Conservation (phyloP, 371 early-diverging fungal species). For the Mycotypha africana region DNA sequence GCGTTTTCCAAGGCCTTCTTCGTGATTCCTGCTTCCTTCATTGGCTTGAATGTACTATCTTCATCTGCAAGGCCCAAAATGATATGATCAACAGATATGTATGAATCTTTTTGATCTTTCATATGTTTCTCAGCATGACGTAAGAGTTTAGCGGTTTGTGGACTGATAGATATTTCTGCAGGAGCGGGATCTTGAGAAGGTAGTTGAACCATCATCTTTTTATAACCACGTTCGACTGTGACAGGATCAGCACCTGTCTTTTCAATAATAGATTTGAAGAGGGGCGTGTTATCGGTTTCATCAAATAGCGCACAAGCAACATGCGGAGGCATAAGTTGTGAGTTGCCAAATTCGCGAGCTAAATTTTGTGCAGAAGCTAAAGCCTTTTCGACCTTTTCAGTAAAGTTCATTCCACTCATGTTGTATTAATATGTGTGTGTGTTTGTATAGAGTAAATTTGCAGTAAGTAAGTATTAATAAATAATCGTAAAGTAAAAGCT, state of each 20-base stretch:
- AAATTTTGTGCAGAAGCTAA: slow-evolving; percentile 61
- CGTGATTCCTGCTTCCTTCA: slow-evolving; percentile 67
- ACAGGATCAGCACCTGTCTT: slow-evolving; percentile 81
- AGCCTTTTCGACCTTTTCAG: slow-evolving; percentile 82
- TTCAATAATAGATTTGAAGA: slow-evolving; percentile 67
- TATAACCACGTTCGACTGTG: slow-evolving; percentile 71
- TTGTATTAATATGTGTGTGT: not conserved
- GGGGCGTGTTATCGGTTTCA: slow-evolving; percentile 54
- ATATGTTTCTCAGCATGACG: slow-evolving; percentile 67
- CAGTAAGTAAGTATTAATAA: too few relatives aligned
- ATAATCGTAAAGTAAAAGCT: too few relatives aligned
- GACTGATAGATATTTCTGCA: slow-evolving; percentile 57
- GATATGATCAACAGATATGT: slow-evolving; percentile 84
- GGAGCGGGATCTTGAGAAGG: slow-evolving; percentile 90
- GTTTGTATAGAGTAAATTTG: too few relatives aligned
- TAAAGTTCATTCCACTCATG: slow-evolving; percentile 71
- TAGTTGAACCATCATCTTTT: slow-evolving; percentile 68
- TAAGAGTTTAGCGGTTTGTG: slow-evolving; percentile 60
- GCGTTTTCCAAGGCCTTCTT: slow-evolving; percentile 73
- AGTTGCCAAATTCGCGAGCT: slow-evolving; percentile 76
- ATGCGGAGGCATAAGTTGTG: slow-evolving; percentile 78
- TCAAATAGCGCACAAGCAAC: slow-evolving; percentile 77
- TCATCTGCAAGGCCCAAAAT: slow-evolving; percentile 78
- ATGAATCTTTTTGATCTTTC: slow-evolving; percentile 82
- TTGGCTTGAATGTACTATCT: slow-evolving; percentile 48